These are phyloP conservation scores for Collybia sordida DNA, from an alignment of 768 basidiomycete species.

Conservation along the genomic window DNA sequence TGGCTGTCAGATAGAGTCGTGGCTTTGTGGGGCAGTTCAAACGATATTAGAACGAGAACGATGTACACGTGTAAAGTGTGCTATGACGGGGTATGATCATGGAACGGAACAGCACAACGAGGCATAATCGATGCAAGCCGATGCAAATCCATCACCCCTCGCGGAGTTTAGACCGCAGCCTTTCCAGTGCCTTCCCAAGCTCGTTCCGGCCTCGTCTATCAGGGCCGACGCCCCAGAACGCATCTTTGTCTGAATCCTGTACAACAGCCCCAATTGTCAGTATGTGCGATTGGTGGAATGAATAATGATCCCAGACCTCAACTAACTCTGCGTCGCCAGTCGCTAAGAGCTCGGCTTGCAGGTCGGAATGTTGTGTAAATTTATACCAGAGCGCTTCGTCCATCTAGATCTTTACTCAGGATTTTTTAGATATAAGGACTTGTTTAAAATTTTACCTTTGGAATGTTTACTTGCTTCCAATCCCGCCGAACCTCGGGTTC, in stretches of 20 bases:
- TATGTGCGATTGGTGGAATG: background rate
- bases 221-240: constrained; percentile 76
- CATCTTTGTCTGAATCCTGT: constrained; percentile 73
- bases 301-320: constrained; percentile 44
- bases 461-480: constrained; percentile 70
- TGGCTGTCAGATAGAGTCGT: background rate
- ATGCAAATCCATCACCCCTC: constrained; percentile 20
- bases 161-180: constrained; percentile 57
- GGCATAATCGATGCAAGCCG: constrained; percentile 27
- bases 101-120: constrained; percentile 17
- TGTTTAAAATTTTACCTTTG: constrained; percentile 40
- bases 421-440: background rate
- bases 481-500: constrained; percentile 61
- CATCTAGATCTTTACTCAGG: constrained; percentile 44
- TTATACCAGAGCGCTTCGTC: constrained; percentile 64
- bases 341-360: constrained; percentile 56
- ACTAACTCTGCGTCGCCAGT: constrained; percentile 69
- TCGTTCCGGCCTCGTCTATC: constrained; percentile 71
- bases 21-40: background rate
- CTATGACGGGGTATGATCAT: background rate
- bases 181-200: constrained; percentile 68
- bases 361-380: constrained; percentile 66
- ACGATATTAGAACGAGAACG: background rate
- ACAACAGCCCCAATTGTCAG: constrained; percentile 6
- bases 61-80: constrained; percentile 1